Evolutionary conservation across 176 grass and related monocot species (phyloP).

Genomic region (Panicum miliaceum): DNA sequence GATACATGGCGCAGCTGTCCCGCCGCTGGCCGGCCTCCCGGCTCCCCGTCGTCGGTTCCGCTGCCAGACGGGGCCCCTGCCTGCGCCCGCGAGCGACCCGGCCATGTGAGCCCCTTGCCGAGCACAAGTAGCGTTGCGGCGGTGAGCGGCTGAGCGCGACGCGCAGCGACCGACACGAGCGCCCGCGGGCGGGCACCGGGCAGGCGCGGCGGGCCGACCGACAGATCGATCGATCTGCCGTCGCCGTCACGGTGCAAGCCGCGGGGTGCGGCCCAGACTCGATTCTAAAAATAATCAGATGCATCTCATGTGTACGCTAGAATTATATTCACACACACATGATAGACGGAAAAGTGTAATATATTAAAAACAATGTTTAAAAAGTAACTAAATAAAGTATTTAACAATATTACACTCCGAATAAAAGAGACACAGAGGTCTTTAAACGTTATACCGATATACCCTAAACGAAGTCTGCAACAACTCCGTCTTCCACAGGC

Average conservation of each 20-base stretch:
- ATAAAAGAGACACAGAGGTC: too few relatives aligned
- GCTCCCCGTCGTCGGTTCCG: slow-evolving; percentile 28
- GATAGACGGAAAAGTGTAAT: too few relatives aligned
- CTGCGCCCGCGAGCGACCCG: neutral
- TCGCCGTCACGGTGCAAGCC: slow-evolving; percentile 7
- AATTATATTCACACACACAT: too few relatives aligned
- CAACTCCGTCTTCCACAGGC: too few relatives aligned
- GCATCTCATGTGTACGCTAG: too few relatives aligned
- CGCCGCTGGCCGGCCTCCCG: neutral
- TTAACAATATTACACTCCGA: too few relatives aligned
- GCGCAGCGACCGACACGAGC: slow-evolving; percentile 27
- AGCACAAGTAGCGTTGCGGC: neutral
- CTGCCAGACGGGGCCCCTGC: neutral
- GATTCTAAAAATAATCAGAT: too few relatives aligned
- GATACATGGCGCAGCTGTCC: slow-evolving; percentile 2
- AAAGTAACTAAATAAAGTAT: too few relatives aligned
- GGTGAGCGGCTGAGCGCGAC: slow-evolving; percentile 21
- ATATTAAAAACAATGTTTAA: too few relatives aligned
- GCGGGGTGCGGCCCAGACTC: neutral
- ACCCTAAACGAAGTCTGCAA: too few relatives aligned
- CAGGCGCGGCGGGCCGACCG: neutral
- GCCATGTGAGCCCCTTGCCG: slow-evolving; percentile 9
- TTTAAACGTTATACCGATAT: too few relatives aligned
- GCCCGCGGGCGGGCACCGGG: neutral
- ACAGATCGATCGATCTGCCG: neutral